These are phyloP conservation scores for Paracorniculantispora psalliotae DNA, from an alignment of 2,329 filamentous ascomycete genomes.

Conservation along the genomic window DNA sequence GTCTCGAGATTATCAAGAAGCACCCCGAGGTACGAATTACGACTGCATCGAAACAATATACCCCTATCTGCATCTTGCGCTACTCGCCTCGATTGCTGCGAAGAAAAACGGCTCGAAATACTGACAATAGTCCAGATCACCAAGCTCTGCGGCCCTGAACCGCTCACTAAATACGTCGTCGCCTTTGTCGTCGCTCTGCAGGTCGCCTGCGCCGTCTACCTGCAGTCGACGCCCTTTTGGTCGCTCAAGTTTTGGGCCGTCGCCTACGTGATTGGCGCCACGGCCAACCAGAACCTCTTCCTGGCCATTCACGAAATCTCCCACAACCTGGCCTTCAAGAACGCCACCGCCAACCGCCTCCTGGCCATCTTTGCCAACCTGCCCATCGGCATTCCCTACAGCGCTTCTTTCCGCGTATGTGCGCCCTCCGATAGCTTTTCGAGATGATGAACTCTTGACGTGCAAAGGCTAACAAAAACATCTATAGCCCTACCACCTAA, in stretches of 20 bases:
- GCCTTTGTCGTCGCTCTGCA: slow-evolving; percentile 78
- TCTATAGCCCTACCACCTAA: slow-evolving; percentile 83
- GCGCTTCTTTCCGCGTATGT: slow-evolving; percentile 84
- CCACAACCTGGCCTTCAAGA: slow-evolving; percentile 92
- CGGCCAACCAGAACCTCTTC: slow-evolving; percentile 97
- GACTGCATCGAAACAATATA: slow-evolving; percentile 3
- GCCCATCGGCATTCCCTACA: slow-evolving; percentile 93
- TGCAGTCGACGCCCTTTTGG: slow-evolving; percentile 72
- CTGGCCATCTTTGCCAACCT: slow-evolving; percentile 92
- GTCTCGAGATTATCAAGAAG: slow-evolving; percentile 94
- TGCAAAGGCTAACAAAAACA: slow-evolving; percentile 11
- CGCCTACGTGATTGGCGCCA: slow-evolving; percentile 88
- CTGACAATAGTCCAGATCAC: slow-evolving; percentile 60
- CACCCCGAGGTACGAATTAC: slow-evolving; percentile 72
- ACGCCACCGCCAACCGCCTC: slow-evolving; percentile 71
- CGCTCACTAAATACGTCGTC: slow-evolving; percentile 92
- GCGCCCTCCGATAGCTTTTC: background rate
- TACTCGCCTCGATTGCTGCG: no score
- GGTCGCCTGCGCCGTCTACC: slow-evolving; percentile 67
- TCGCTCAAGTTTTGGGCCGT: slow-evolving; percentile 81
- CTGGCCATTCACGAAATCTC: slow-evolving; percentile 98
- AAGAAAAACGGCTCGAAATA: no score
- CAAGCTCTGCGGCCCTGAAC: slow-evolving; percentile 94
- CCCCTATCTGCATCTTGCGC: background rate
- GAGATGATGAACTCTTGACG: background rate